phyloP scores from a whole-genome alignment of 2,329 filamentous ascomycete genomes.

The Trichoderma arundinaceum region DNA sequence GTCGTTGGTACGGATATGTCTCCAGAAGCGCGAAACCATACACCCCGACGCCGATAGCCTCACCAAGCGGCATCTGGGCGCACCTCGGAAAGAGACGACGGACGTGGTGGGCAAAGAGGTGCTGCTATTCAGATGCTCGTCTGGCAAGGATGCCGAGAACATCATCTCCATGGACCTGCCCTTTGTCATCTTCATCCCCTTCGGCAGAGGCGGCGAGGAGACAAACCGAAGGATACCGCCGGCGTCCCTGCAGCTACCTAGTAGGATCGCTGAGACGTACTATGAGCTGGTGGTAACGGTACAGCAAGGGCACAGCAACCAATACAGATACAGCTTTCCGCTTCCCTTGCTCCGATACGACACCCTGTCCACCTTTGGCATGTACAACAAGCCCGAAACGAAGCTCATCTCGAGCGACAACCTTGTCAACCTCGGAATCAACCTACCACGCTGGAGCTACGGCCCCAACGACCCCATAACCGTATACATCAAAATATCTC shows the following conservation, averaged over 20 bases:
- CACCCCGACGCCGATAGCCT: slow-evolving; percentile 95
- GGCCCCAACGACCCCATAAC: slow-evolving; percentile 93
- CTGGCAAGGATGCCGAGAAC: slow-evolving; percentile 83
- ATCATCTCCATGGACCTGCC: slow-evolving; percentile 96
- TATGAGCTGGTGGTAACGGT: slow-evolving; percentile 97
- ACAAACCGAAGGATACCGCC: slow-evolving; percentile 88
- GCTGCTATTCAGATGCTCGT: slow-evolving; percentile 83
- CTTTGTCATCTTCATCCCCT: slow-evolving; percentile 97
- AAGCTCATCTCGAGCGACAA: slow-evolving; percentile 87
- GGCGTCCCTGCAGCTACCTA: slow-evolving; percentile 86
- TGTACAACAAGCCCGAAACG: slow-evolving; percentile 96
- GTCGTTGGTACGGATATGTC: slow-evolving; percentile 90
- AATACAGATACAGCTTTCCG: slow-evolving; percentile 90
- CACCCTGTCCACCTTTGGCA: slow-evolving; percentile 96
- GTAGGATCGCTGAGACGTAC: slow-evolving; percentile 92
- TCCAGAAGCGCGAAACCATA: slow-evolving; percentile 93
- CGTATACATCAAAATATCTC: slow-evolving; percentile 91
- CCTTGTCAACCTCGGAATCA: slow-evolving; percentile 88
- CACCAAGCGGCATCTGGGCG: slow-evolving; percentile 87
- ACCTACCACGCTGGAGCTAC: slow-evolving; percentile 93
- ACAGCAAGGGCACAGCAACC: slow-evolving; percentile 84
- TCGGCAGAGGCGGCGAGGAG: slow-evolving; percentile 88
- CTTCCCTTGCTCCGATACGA: slow-evolving; percentile 93
- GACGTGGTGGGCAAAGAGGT: slow-evolving; percentile 97
- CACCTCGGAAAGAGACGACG: slow-evolving; percentile 85